Evolutionary conservation across 176 grass and related monocot species (phyloP), one percentile per base, ranked within the genome.

Genomic region (Saccharum spontaneum): DNA sequence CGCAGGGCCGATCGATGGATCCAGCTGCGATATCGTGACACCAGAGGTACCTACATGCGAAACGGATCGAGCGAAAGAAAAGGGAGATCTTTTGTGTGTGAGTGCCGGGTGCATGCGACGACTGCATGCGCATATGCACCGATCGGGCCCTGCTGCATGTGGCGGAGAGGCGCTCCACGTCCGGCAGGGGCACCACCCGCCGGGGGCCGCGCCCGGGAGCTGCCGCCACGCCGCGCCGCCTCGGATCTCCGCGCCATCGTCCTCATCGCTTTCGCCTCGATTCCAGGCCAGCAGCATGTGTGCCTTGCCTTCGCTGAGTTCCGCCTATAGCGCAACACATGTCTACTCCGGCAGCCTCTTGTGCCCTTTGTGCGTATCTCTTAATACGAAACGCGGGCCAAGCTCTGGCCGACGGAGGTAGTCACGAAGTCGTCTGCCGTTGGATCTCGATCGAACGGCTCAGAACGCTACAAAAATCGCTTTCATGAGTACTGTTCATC

Each of bases 131-230:
- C 20, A 54, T 22, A 57, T 8, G 52, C 52, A 22, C 17, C 50
- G 13, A 50, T 3, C 48, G 48, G 48, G 15, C 48, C 48, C 48
- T 4, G 12, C 14, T 26, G 54, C 81, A 63, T 34, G 54, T 63
- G 69, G 52, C 62, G 82, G 52, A 12, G 52, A 59, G 52, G 11
- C 20, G 33, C 33, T 36, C 75, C 75, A 77, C 73, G 73, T 75
- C 72, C 71, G 52, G 12, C 43, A 2, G 8, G 31, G 65, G 5
- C 63, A 17, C 65, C 30, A 34, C 14, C 18, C 2, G 43, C 13
- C 6, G 71, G 69, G 23, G 54, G 33, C 8, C 2, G 16, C 23
- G 23, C 40, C 69, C 69, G 43, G 38, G 2, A 7, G 18, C 17
- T 55, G 52, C 52, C 52, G 52, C 52, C 52, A 57, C 52, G 5